Percentiles rank a stretch among this genome's conserved stretches.
These are phyloP conservation scores for Ichthyophthirius multifiliis DNA, from an alignment of 169 alveolate genomes.

Conservation along the genomic window DNA sequence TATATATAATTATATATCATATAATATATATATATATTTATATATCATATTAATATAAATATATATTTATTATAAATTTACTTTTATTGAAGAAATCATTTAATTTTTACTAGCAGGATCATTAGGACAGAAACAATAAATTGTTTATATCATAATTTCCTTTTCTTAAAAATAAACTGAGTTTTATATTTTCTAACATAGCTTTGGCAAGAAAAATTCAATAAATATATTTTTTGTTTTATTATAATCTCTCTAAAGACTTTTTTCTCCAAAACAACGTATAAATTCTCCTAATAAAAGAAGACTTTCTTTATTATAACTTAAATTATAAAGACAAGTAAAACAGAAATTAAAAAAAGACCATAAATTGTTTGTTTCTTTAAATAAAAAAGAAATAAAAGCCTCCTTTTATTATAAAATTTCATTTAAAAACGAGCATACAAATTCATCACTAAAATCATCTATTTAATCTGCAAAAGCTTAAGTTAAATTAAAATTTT, in stretches of 20 bases:
- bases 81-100: constrained; percentile 29
- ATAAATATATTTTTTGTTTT: constrained; percentile 36
- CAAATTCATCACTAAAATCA: constrained; percentile 36
- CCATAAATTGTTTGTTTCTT: constrained; percentile 44
- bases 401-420: constrained; percentile 20
- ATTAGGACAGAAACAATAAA: constrained; percentile 22
- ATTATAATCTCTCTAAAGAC: constrained; percentile 24
- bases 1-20: too few relatives aligned
- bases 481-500: constrained; percentile 11
- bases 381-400: constrained; percentile 20
- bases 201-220: constrained; percentile 36
- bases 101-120: constrained; percentile 25
- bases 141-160: constrained; percentile 20
- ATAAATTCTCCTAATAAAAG: constrained; percentile 25
- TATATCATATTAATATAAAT: too few relatives aligned
- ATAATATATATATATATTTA: too few relatives aligned
- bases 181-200: constrained; percentile 2
- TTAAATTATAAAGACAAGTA: constrained; percentile 20
- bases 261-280: constrained; percentile 18
- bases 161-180: constrained; percentile 26
- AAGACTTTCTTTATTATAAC: constrained; percentile 9
- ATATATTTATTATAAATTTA: not conserved
- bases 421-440: constrained; percentile 29
- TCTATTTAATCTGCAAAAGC: constrained; percentile 30
- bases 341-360: constrained; percentile 32